Conservation (phyloP, 306 rosid genomes). For the Vachellia pachyceras region DNA sequence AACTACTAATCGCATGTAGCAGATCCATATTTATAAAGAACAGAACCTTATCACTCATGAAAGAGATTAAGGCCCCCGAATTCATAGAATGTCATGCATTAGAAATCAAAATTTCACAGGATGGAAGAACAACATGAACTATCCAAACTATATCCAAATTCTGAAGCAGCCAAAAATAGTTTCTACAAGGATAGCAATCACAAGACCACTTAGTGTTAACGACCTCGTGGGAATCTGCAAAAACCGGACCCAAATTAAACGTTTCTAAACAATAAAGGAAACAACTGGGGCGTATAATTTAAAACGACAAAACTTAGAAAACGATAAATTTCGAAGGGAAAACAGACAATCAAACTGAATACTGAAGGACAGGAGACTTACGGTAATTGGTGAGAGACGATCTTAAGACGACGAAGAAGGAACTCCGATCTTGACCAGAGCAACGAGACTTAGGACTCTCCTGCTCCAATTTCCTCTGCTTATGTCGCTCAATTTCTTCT, state of each 20-base stretch:
- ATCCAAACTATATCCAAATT: neutral
- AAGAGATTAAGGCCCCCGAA: neutral
- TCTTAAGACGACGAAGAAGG: neutral
- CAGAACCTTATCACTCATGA: neutral
- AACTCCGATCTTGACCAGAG: constrained; percentile 1
- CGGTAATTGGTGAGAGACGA: neutral
- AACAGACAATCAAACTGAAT: neutral
- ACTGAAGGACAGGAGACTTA: neutral
- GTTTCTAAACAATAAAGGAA: neutral
- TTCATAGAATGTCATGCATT: neutral
- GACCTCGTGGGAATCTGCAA: neutral
- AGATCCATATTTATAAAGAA: neutral
- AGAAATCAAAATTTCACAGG: neutral
- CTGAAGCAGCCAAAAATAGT: neutral
- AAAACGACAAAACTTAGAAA: neutral
- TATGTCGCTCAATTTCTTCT: neutral
- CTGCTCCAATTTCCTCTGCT: neutral
- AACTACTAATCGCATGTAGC: neutral
- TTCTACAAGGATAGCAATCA: neutral
- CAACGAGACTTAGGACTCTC: neutral
- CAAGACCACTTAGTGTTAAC: neutral
- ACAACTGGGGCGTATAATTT: neutral
- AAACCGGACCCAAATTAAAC: neutral
- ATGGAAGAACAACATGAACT: neutral
- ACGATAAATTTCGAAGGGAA: neutral